phyloP scores from a whole-genome alignment of 73 alveolate species.

The Paramecium sexaurelia region DNA sequence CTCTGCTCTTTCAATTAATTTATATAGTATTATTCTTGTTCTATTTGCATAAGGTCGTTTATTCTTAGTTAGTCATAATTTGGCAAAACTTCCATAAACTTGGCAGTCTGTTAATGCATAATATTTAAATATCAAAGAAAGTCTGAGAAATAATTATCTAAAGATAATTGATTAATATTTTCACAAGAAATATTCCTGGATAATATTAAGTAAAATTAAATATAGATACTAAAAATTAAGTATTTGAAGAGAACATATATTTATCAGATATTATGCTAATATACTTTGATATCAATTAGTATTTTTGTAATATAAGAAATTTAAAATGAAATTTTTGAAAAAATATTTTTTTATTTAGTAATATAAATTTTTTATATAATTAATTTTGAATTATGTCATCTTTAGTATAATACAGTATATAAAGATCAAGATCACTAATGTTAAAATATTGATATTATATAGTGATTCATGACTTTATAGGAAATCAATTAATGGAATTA shows the following conservation, averaged over 20 bases:
- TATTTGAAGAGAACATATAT: too few relatives aligned
- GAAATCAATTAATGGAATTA: background rate
- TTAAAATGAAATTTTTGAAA: too few relatives aligned
- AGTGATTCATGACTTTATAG: background rate
- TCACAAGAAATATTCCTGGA: background rate
- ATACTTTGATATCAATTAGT: too few relatives aligned
- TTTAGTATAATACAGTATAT: background rate
- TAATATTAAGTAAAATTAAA: background rate
- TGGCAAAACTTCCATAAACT: background rate
- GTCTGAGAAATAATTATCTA: background rate
- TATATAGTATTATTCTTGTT: slow-evolving; percentile 21
- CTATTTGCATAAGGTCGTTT: background rate
- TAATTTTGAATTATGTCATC: background rate
- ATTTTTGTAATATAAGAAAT: too few relatives aligned
- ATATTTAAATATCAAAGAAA: background rate
- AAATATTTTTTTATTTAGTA: background rate
- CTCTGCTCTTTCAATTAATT: slow-evolving; percentile 27
- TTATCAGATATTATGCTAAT: too few relatives aligned
- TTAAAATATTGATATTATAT: background rate
- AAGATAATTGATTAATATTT: background rate
- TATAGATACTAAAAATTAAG: background rate
- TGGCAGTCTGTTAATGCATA: slow-evolving; percentile 33
- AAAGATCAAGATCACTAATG: background rate
- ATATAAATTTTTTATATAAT: background rate
- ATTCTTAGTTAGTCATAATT: background rate